These are phyloP conservation scores for Dothiorella sarmentorum DNA, from an alignment of 2,329 filamentous ascomycete species.

Conservation along the genomic window DNA sequence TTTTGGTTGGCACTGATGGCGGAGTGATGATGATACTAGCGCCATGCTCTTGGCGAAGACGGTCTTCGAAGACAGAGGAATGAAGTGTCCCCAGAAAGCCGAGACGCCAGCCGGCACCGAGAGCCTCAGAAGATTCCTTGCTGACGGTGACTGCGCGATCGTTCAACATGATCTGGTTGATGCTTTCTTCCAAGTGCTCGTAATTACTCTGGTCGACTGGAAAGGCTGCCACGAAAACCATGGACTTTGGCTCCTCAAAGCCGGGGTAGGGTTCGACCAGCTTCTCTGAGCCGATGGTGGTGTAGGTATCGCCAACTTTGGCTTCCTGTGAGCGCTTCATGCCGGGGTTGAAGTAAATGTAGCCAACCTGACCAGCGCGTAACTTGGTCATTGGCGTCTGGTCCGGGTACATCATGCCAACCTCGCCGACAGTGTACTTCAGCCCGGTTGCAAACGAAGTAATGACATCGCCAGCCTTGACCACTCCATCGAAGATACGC, in stretches of 20 bases:
- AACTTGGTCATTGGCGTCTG: slow-evolving; percentile 77
- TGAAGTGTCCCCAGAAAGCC: slow-evolving; percentile 96
- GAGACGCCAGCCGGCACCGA: slow-evolving; percentile 89
- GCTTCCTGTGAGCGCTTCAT: slow-evolving; percentile 98
- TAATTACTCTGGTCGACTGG: slow-evolving; percentile 89
- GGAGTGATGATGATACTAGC: slow-evolving; percentile 95
- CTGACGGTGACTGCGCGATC: slow-evolving; percentile 91
- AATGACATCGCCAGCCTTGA: slow-evolving; percentile 81
- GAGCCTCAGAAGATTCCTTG: slow-evolving; percentile 89
- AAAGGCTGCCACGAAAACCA: slow-evolving; percentile 98
- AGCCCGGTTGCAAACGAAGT: slow-evolving; percentile 82
- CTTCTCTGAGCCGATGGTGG: slow-evolving; percentile 72
- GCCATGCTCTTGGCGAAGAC: slow-evolving; percentile 88
- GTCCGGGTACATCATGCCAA: slow-evolving; percentile 92
- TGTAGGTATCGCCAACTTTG: slow-evolving; percentile 94
- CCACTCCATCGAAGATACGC: slow-evolving; percentile 81
- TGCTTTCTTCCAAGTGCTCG: slow-evolving; percentile 83
- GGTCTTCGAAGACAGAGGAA: slow-evolving; percentile 98
- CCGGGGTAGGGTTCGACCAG: slow-evolving; percentile 78
- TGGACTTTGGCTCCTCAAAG: slow-evolving; percentile 95
- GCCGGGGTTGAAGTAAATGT: slow-evolving; percentile 94
- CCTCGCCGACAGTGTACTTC: slow-evolving; percentile 91
- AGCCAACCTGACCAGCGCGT: slow-evolving; percentile 90
- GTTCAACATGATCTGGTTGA: slow-evolving; percentile 88
- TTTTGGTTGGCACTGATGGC: slow-evolving; percentile 87